These are phyloP conservation scores for Roridomyces roridus DNA, from an alignment of 768 basidiomycete species.

Conservation along the genomic window DNA sequence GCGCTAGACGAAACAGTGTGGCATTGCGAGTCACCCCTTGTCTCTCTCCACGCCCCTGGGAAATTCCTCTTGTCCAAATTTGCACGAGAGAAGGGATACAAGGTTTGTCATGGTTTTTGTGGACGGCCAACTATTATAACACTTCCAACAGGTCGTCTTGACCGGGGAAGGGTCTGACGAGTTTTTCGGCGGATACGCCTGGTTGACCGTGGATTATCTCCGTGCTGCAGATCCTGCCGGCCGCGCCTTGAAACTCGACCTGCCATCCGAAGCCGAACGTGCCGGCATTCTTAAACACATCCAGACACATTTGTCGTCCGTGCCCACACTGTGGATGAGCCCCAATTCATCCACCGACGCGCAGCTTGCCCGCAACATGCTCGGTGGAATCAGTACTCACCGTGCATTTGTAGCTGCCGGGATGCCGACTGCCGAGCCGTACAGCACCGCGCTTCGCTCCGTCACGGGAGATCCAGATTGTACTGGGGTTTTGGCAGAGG, in stretches of 20 bases:
- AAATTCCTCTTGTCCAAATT: constrained; percentile 17
- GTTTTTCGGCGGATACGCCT: constrained; percentile 11
- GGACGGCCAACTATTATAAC: too few relatives aligned
- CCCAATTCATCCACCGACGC: constrained; percentile 1
- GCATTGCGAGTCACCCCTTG: constrained; percentile 12
- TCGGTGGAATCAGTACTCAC: constrained; percentile 12
- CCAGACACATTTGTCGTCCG: too few relatives aligned
- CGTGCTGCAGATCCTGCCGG: neutral
- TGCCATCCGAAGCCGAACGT: too few relatives aligned
- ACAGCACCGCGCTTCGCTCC: too few relatives aligned
- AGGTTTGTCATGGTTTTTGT: constrained; percentile 9
- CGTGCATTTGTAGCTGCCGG: constrained; percentile 1
- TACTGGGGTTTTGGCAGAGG: neutral
- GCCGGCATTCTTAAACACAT: too few relatives aligned
- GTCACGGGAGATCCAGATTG: neutral
- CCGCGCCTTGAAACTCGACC: too few relatives aligned
- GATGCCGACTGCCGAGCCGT: neutral
- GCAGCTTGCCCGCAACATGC: constrained; percentile 3
- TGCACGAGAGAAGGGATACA: constrained; percentile 14
- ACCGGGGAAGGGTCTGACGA: too few relatives aligned
- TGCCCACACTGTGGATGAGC: too few relatives aligned
- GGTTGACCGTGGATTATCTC: constrained; percentile 5
- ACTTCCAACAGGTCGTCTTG: too few relatives aligned
- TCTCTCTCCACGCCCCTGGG: constrained; percentile 10
- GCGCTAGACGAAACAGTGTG: constrained; percentile 16